These are phyloP conservation scores for Colletotrichum karsti DNA, from an alignment of 2,329 filamentous ascomycete species.

Conservation along the genomic window DNA sequence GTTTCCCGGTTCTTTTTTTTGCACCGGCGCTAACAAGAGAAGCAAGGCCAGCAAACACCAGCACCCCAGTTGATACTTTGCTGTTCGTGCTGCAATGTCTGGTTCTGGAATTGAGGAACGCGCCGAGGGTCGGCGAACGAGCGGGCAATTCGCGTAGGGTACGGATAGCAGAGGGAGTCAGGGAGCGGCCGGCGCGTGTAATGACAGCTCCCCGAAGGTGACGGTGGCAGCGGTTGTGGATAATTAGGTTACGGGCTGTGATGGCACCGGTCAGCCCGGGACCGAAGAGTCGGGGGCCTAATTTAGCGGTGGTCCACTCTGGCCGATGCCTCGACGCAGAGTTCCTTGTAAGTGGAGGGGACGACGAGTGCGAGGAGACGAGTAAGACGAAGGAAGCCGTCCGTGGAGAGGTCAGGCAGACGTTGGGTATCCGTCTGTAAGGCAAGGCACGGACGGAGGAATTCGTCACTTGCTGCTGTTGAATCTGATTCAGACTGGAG, in stretches of 20 bases:
- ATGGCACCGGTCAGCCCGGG: neutral
- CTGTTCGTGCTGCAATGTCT: neutral
- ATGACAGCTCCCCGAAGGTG: neutral
- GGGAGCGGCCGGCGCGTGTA: neutral
- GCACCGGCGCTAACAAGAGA: neutral
- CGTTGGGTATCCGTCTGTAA: neutral
- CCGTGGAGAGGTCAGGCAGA: neutral
- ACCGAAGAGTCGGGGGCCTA: constrained; percentile 12
- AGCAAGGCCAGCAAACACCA: neutral
- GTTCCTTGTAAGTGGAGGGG: neutral
- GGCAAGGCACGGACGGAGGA: neutral
- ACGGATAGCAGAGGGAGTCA: neutral
- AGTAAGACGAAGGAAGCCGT: no score
- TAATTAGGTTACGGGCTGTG: neutral
- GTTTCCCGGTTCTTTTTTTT: neutral
- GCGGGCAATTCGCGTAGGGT: neutral
- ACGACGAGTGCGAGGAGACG: neutral
- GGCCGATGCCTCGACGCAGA: neutral
- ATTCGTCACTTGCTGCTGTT: neutral
- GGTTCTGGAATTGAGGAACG: neutral
- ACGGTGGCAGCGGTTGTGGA: constrained; percentile 2
- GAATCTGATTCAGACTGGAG: neutral
- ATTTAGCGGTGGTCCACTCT: constrained; percentile 3
- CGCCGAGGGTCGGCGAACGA: neutral
- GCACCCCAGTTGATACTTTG: neutral